phyloP scores from a whole-genome alignment of 345 rosid genomes.

The Boechera divaricarpa region DNA sequence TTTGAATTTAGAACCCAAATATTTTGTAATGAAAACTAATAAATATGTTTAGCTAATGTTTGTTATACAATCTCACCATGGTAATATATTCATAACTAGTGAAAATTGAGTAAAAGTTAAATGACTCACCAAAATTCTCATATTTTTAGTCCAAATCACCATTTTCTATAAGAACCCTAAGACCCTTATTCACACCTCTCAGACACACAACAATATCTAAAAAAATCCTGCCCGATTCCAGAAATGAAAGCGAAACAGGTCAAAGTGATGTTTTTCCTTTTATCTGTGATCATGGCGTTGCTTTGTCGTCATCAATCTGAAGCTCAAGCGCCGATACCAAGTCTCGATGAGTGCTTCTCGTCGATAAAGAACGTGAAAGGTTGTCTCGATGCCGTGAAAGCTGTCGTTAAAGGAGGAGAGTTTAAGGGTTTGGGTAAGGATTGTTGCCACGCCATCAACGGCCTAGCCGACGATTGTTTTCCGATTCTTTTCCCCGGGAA shows the following conservation, averaged over 20 bases:
- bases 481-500: slow-evolving; percentile 1
- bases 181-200: background rate
- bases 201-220: slow-evolving; percentile 1
- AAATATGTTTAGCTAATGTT: background rate
- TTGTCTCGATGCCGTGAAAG: slow-evolving; percentile 23
- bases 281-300: slow-evolving; percentile 3
- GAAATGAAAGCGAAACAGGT: slow-evolving; percentile 25
- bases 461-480: slow-evolving; percentile 13
- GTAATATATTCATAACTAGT: background rate
- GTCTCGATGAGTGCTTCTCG: background rate
- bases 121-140: background rate
- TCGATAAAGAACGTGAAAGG: slow-evolving; percentile 14
- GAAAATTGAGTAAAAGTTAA: background rate
- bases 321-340: background rate
- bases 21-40: background rate
- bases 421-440: slow-evolving; percentile 12
- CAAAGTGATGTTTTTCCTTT: slow-evolving; percentile 3
- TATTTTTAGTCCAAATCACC: background rate
- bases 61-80: slow-evolving; percentile 13
- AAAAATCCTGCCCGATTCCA: background rate
- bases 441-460: slow-evolving; percentile 18
- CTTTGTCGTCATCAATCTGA: slow-evolving; percentile 7
- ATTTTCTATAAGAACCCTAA: slow-evolving; percentile 12
- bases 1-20: background rate
- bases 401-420: background rate